phyloP scores from a whole-genome alignment of 371 early-diverging fungal species.

The Apophysomyces sp. region DNA sequence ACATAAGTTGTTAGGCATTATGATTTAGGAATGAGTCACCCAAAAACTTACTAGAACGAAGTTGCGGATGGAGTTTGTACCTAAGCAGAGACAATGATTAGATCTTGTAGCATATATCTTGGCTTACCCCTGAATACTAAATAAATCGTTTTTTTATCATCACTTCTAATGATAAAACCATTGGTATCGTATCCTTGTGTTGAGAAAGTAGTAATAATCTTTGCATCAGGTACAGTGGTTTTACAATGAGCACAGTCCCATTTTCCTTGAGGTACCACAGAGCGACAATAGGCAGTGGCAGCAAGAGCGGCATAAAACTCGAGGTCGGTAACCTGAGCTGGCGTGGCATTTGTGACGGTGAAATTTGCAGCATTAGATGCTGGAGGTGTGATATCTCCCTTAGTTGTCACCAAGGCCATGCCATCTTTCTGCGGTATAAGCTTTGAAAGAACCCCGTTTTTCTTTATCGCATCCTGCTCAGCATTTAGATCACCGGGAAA shows the following conservation, averaged over 20 bases:
- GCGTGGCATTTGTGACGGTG: neutral
- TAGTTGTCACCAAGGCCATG: neutral
- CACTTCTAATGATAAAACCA: conserved; percentile 8
- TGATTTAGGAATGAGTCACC: neutral
- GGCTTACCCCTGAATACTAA: conserved; percentile 12
- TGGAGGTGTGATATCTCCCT: neutral
- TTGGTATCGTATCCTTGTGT: conserved; percentile 9
- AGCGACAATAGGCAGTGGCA: conserved; percentile 12
- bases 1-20: neutral
- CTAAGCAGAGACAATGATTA: neutral
- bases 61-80: conserved; percentile 15
- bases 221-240: neutral
- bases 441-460: neutral
- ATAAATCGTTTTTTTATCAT: conserved; percentile 4
- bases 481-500: neutral
- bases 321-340: neutral
- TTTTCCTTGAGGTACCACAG: conserved; percentile 6
- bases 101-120: neutral
- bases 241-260: conserved; percentile 15
- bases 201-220: conserved; percentile 2
- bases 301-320: conserved; percentile 13
- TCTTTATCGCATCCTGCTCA: neutral
- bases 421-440: neutral
- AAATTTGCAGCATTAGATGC: neutral
- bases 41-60: conserved; percentile 11